Evolutionary conservation across 768 basidiomycete genomes (phyloP).

Genomic region (Roridomyces roridus): DNA sequence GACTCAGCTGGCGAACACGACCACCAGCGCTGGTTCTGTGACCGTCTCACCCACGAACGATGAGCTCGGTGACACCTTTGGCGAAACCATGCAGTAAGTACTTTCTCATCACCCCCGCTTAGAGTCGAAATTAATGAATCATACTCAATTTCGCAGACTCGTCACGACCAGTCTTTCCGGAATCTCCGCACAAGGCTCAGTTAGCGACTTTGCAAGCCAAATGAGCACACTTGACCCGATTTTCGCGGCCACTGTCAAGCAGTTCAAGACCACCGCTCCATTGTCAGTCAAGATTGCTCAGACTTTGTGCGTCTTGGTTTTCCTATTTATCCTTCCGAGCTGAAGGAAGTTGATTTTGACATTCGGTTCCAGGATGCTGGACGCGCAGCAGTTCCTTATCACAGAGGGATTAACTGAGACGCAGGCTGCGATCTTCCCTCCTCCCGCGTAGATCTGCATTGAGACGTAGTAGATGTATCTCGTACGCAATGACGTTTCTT

Average conservation of each 20-base stretch:
- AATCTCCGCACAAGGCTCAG: constrained; percentile 25
- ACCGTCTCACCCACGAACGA: constrained; percentile 41
- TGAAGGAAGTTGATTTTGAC: not conserved
- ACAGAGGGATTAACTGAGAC: constrained; percentile 41
- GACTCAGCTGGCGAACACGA: constrained; percentile 27
- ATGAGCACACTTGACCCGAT: constrained; percentile 36
- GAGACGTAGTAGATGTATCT: too few relatives aligned
- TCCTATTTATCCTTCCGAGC: not conserved
- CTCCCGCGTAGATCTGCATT: too few relatives aligned
- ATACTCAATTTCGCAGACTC: constrained; percentile 29
- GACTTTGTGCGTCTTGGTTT: constrained; percentile 38
- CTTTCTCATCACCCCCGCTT: too few relatives aligned
- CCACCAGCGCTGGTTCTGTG: constrained; percentile 39
- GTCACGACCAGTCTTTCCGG: constrained; percentile 39
- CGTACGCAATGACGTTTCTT: too few relatives aligned
- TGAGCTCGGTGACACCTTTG: constrained; percentile 37
- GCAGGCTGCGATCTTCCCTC: too few relatives aligned
- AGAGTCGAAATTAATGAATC: too few relatives aligned
- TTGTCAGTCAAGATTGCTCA: constrained; percentile 32
- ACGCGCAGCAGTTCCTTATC: constrained; percentile 41
- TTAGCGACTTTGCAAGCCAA: constrained; percentile 34
- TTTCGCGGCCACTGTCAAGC: constrained; percentile 29
- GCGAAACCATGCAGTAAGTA: constrained; percentile 38
- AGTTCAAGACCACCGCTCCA: constrained; percentile 39
- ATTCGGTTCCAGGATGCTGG: constrained; percentile 35